Percentiles rank a stretch among this genome's conserved stretches.
Evolutionary conservation across 768 basidiomycete species (phyloP).

Genomic region (Hericium coralloides): DNA sequence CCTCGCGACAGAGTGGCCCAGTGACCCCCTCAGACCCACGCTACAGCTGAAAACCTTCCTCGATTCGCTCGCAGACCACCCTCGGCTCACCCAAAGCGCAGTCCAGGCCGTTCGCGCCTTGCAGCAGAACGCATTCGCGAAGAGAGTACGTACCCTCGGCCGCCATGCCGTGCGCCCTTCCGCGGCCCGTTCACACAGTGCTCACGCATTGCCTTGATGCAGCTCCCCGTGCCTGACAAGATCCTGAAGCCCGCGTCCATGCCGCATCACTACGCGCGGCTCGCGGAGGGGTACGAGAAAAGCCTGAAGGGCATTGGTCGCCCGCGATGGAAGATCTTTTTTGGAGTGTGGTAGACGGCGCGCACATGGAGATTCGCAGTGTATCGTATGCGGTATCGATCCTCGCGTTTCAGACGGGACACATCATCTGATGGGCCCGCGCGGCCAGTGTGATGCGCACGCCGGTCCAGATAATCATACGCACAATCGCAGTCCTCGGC

Average conservation of each 20-base stretch:
- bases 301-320: slow-evolving; percentile 67
- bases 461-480: no score
- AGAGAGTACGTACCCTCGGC: slow-evolving; percentile 37
- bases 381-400: background rate
- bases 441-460: no score
- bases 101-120: slow-evolving; percentile 53
- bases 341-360: slow-evolving; percentile 54
- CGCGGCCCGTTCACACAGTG: background rate
- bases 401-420: no score
- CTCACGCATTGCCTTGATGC: background rate
- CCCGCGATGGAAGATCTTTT: slow-evolving; percentile 81
- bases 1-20: slow-evolving; percentile 56
- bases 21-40: slow-evolving; percentile 71
- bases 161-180: background rate
- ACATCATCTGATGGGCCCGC: no score
- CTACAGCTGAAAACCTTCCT: slow-evolving; percentile 64
- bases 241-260: slow-evolving; percentile 61
- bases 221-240: slow-evolving; percentile 63
- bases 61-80: slow-evolving; percentile 56
- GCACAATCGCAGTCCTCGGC: no score
- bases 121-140: slow-evolving; percentile 43
- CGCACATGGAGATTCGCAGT: background rate
- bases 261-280: slow-evolving; percentile 64
- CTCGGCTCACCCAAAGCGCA: slow-evolving; percentile 51
- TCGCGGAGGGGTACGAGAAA: slow-evolving; percentile 67